A percentile compares a stretch with the other conserved stretches of the same genome.
phyloP scores from a whole-genome alignment of 768 basidiomycete genomes.

The Cystofilobasidium capitatum region DNA sequence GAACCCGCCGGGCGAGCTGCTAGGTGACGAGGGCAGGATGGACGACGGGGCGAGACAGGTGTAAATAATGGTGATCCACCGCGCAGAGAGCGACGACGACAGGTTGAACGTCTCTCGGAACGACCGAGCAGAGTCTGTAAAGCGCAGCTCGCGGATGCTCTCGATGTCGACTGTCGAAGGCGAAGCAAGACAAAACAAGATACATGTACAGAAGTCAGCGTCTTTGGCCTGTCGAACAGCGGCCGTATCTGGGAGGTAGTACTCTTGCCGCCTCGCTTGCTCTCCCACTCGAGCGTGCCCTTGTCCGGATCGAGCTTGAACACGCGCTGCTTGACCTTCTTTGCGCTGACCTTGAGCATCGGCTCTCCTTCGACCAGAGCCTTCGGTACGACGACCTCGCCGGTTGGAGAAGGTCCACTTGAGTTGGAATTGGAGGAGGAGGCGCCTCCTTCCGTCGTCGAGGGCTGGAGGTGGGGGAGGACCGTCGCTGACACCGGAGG shows the following conservation, averaged over 20 bases:
- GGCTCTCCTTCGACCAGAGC: conserved; percentile 39
- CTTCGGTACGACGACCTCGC: conserved; percentile 1
- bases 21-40: not conserved
- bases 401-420: not conserved
- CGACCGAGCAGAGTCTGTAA: conserved; percentile 58
- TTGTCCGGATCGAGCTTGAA: conserved; percentile 70
- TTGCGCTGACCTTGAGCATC: conserved; percentile 75
- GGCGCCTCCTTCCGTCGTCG: not conserved
- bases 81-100: conserved; percentile 52
- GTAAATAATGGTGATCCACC: conserved; percentile 81
- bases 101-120: conserved; percentile 63
- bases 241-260: conserved; percentile 39
- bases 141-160: conserved; percentile 74
- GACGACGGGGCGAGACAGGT: conserved; percentile 45
- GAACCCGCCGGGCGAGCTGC: not conserved
- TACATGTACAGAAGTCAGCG: not conserved
- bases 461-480: not conserved
- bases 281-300: conserved; percentile 69
- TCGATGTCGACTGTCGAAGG: conserved; percentile 62
- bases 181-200: not conserved
- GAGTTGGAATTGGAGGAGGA: too few relatives aligned
- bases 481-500: not conserved
- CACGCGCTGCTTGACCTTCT: conserved; percentile 59
- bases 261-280: conserved; percentile 60
- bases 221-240: not conserved